These are phyloP conservation scores for Syzygium aromaticum DNA, from an alignment of 345 rosid genomes.

Conservation along the genomic window DNA sequence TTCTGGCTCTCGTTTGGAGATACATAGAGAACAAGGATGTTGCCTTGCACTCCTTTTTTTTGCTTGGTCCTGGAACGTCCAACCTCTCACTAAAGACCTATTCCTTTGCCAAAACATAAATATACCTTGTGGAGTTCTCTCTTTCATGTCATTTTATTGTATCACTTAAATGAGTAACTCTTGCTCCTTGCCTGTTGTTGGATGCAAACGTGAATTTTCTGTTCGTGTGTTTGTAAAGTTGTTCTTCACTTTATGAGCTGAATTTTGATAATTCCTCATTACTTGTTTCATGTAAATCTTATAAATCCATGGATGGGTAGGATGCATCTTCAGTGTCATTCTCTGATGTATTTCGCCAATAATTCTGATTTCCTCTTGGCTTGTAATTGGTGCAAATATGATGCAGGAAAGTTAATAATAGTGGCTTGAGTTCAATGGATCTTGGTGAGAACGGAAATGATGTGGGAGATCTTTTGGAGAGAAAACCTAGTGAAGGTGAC, in stretches of 20 bases:
- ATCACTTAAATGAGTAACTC: background rate
- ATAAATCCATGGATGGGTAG: background rate
- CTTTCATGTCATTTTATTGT: background rate
- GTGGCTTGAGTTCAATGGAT: slow-evolving; percentile 19
- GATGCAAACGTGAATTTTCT: background rate
- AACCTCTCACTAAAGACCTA: background rate
- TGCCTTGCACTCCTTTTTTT: background rate
- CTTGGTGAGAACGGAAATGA: slow-evolving; percentile 34
- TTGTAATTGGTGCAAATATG: slow-evolving; percentile 14
- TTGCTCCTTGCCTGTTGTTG: background rate
- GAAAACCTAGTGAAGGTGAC: slow-evolving; percentile 27
- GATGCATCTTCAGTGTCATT: background rate
- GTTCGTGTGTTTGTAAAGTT: background rate
- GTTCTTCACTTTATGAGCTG: background rate
- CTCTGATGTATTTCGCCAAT: background rate
- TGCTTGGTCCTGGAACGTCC: background rate
- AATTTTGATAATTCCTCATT: background rate
- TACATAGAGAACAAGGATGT: background rate
- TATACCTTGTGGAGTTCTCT: background rate
- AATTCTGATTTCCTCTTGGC: background rate
- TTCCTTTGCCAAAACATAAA: background rate
- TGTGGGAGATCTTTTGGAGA: slow-evolving; percentile 33
- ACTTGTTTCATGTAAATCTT: background rate
- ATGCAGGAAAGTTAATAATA: slow-evolving; percentile 42
- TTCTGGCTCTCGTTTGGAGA: background rate